phyloP scores from a whole-genome alignment of 2,329 filamentous ascomycete species.

The Drechslerella coelobrocha region DNA sequence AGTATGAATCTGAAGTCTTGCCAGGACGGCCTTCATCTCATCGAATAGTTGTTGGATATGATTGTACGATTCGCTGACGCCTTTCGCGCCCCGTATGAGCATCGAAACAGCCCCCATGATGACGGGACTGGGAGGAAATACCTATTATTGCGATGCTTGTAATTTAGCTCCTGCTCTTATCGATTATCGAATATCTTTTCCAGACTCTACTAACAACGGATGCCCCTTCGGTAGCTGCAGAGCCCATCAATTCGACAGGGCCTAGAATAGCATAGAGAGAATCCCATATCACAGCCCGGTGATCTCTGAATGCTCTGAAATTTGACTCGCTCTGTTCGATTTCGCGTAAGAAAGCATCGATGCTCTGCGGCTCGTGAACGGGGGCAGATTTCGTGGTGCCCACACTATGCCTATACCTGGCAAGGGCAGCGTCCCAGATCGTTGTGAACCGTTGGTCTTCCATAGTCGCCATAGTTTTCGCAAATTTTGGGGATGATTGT shows the following conservation, averaged over 20 bases:
- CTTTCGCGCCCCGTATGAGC: slow-evolving; percentile 13
- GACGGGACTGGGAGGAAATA: slow-evolving; percentile 11
- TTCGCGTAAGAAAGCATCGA: slow-evolving; percentile 4
- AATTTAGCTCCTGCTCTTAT: not conserved
- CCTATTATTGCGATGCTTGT: not conserved
- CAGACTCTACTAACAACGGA: not conserved
- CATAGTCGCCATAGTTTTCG: no score
- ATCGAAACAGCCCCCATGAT: slow-evolving; percentile 13
- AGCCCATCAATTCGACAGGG: slow-evolving; percentile 13
- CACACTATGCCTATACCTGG: not conserved
- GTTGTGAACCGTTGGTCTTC: not conserved
- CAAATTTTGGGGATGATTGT: no score
- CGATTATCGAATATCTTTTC: not conserved
- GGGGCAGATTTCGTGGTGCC: not conserved
- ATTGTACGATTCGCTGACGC: slow-evolving; percentile 26
- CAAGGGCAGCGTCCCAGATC: slow-evolving; percentile 10
- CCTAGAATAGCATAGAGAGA: slow-evolving; percentile 17
- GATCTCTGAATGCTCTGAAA: not conserved
- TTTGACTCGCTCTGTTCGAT: slow-evolving; percentile 8
- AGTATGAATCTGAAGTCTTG: slow-evolving; percentile 9
- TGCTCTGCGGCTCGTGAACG: not conserved
- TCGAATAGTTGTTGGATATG: slow-evolving; percentile 25
- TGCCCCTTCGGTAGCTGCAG: not conserved
- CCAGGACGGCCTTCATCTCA: slow-evolving; percentile 14
- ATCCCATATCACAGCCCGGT: slow-evolving; percentile 10